A percentile compares a stretch with the other conserved stretches of the same genome.
phyloP scores from a whole-genome alignment of 176 grass and related monocot genomes.

The Ensete ventricosum region DNA sequence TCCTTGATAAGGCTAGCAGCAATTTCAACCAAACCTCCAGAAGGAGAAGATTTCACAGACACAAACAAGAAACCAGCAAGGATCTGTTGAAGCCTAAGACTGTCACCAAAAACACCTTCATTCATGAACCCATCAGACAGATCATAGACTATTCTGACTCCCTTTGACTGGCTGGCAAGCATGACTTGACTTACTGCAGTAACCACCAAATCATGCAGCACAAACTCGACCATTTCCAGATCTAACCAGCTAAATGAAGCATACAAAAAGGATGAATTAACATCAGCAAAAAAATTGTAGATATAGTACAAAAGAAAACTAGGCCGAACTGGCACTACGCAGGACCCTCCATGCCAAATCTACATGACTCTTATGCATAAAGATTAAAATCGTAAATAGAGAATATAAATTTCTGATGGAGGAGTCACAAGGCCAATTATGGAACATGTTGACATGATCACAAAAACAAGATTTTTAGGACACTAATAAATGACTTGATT shows the following conservation, averaged over 20 bases:
- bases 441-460: too few relatives aligned
- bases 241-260: conserved; percentile 62
- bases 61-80: conserved; percentile 63
- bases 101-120: conserved; percentile 61
- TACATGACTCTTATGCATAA: too few relatives aligned
- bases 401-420: too few relatives aligned
- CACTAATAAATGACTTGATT: neutral
- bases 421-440: too few relatives aligned
- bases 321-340: too few relatives aligned
- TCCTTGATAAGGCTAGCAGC: conserved; percentile 46
- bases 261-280: conserved; percentile 2
- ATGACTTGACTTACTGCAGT: conserved; percentile 79
- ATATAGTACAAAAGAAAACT: neutral
- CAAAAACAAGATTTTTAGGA: too few relatives aligned
- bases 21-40: conserved; percentile 61
- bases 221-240: conserved; percentile 88
- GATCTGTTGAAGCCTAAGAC: conserved; percentile 78
- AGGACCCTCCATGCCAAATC: too few relatives aligned
- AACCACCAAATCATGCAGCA: conserved; percentile 52
- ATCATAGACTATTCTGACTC: conserved; percentile 56
- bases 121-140: conserved; percentile 51
- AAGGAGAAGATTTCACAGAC: conserved; percentile 77
- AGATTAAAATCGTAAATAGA: too few relatives aligned
- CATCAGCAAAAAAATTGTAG: too few relatives aligned
- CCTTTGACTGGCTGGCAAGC: conserved; percentile 66